Percentiles rank a stretch among this genome's conserved stretches.
Conservation (phyloP, 495 filamentous ascomycete genomes). For the Penicillium crystallinum region DNA sequence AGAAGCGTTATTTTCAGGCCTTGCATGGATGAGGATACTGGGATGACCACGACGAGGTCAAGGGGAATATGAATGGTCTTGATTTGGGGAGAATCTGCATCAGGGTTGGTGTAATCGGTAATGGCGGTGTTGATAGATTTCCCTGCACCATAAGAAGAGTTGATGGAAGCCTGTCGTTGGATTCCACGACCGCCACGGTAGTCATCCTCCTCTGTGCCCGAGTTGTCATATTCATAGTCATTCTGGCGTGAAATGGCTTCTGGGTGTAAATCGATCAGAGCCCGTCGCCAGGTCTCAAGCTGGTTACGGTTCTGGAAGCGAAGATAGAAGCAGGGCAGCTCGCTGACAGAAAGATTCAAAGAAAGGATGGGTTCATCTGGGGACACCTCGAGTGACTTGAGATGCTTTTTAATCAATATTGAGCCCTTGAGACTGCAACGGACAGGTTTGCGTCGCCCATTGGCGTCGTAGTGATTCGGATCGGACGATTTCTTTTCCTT, state of each 20-base stretch:
- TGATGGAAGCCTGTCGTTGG: slow-evolving; percentile 80
- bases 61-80: slow-evolving; percentile 81
- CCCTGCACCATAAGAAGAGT: slow-evolving; percentile 72
- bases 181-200: slow-evolving; percentile 60
- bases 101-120: slow-evolving; percentile 63
- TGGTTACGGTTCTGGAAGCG: slow-evolving; percentile 81
- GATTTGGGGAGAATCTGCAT: slow-evolving; percentile 46
- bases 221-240: slow-evolving; percentile 74
- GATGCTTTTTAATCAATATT: slow-evolving; percentile 96
- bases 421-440: slow-evolving; percentile 94
- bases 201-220: slow-evolving; percentile 88
- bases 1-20: slow-evolving; percentile 95
- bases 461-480: slow-evolving; percentile 53
- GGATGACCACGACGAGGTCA: slow-evolving; percentile 94
- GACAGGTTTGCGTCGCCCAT: slow-evolving; percentile 55
- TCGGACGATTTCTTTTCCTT: slow-evolving; percentile 82
- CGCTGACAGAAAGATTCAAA: slow-evolving; percentile 83
- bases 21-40: slow-evolving; percentile 98
- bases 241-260: slow-evolving; percentile 56
- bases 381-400: slow-evolving; percentile 78
- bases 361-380: slow-evolving; percentile 80
- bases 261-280: slow-evolving; percentile 76
- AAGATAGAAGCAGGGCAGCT: slow-evolving; percentile 95
- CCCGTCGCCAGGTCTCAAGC: slow-evolving; percentile 86
- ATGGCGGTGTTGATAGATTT: slow-evolving; percentile 44